Base-by-base conservation (phyloP, 192 early-diverging fungal genomes). In the Entomortierella lignicola region DNA sequence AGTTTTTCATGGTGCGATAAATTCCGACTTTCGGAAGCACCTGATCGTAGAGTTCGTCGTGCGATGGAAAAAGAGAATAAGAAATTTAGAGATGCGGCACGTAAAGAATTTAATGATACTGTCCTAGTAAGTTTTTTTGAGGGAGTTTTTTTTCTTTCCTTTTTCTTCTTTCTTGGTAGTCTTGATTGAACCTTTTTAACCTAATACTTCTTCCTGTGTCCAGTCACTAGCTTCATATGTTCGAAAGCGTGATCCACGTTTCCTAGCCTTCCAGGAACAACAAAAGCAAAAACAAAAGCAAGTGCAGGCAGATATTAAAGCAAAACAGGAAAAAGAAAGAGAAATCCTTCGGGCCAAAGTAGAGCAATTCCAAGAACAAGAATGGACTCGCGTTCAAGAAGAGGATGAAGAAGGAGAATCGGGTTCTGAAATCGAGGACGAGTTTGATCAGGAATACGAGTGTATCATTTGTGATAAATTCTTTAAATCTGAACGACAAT, bases 1-100 rank as follows among this genome's bases (percentile, higher is more conserved):
- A 92, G 91, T n/a, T 99, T 98, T 68, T 85, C 87, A 31, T 99
- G 98, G 98, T 86, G 86, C 54, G 98, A 99, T 82, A 92, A 96
- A 63, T 95, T 91, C 82, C 84, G 91, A 13, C 86, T 95, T 3
- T 84, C 90, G 0, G 95, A 97, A 51, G 91, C 91, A 34, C 93
- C 92, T 26, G 94, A 97, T 84, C 89, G 98, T 25, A 81, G 85
- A 39, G 74, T 94, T 8, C 88, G 93, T 15, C 85, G 96, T 32
- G 79, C 89, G 17, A 97, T 98, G 94, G 96, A 98, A 68, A 93
- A 93, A 64, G 92, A 98, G 59, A 99, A 99, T 85, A 89, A 90
- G 66, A 93, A 92, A 58, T 81, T 88, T 18, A 84, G 98, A n/a
- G 91, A 94, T 26, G 81, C 85, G 8, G 95, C 90, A 20, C 84